A percentile compares a stretch with the other conserved stretches of the same genome.
Conservation (phyloP, 495 filamentous ascomycete species). For the Neurospora sp. region DNA sequence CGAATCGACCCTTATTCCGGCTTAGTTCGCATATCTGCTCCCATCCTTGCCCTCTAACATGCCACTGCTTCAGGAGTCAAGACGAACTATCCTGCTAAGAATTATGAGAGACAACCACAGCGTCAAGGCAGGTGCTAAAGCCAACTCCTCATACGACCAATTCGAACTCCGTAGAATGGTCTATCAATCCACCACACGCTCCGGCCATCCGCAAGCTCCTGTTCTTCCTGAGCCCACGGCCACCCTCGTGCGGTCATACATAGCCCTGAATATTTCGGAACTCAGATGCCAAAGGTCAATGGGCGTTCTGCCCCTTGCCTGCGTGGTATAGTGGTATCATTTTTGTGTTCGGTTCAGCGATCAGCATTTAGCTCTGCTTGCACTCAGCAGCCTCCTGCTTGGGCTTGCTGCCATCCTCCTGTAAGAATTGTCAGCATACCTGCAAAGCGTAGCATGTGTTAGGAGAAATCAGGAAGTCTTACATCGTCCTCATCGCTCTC, state of each 20-base stretch:
- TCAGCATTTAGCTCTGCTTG: conserved; percentile 84
- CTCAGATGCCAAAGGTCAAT: conserved; percentile 2
- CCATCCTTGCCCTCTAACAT: background rate
- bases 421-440: conserved; percentile 2
- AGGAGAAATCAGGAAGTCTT: conserved; percentile 21
- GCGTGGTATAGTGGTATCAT: background rate
- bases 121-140: conserved; percentile 8
- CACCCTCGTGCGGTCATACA: conserved; percentile 5
- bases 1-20: background rate
- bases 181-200: conserved; percentile 7
- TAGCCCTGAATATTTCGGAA: conserved; percentile 4
- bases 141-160: conserved; percentile 12
- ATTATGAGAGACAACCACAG: conserved; percentile 14
- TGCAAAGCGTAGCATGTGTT: background rate
- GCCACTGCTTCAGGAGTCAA: background rate
- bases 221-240: conserved; percentile 4
- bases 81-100: background rate
- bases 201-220: conserved; percentile 1
- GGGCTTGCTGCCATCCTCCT: conserved; percentile 94
- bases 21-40: background rate
- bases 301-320: background rate
- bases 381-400: conserved; percentile 99
- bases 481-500: conserved; percentile 89
- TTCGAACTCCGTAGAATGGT: conserved; percentile 12
- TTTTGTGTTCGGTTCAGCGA: background rate